A percentile compares a stretch with the other conserved stretches of the same genome.
Conservation (phyloP, 352 stramenopile genomes). For the Phytopythium cucurbitacearum region DNA sequence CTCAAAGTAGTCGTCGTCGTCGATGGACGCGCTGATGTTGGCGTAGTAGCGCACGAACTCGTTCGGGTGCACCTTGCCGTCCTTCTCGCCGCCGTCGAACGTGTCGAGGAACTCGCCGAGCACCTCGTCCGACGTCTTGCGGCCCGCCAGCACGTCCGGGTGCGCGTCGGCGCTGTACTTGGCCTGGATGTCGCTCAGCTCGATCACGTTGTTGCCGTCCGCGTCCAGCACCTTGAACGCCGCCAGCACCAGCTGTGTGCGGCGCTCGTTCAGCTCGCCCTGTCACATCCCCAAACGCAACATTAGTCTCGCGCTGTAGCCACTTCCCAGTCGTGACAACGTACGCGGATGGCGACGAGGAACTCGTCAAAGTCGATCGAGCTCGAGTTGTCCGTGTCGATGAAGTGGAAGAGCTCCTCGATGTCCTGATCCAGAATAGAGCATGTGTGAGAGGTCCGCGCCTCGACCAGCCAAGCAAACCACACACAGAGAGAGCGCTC, state of each 20-base stretch:
- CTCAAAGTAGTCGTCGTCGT: conserved; percentile 92
- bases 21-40: conserved; percentile 87
- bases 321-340: background rate
- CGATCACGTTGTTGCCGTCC: conserved; percentile 67
- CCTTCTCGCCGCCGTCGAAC: conserved; percentile 85
- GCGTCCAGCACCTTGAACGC: conserved; percentile 78
- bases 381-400: conserved; percentile 78
- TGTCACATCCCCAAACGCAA: background rate
- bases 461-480: background rate
- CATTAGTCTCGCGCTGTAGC: background rate
- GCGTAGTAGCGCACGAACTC: conserved; percentile 91
- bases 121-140: conserved; percentile 66
- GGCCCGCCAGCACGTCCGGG: conserved; percentile 75
- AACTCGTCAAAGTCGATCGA: conserved; percentile 86
- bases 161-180: conserved; percentile 84
- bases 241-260: conserved; percentile 67
- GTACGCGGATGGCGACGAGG: conserved; percentile 56
- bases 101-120: conserved; percentile 84
- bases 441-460: background rate
- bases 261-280: conserved; percentile 67
- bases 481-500: background rate
- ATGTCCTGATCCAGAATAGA: conserved; percentile 28
- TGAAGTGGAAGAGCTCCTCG: conserved; percentile 76
- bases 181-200: conserved; percentile 66
- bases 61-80: conserved; percentile 76